Evolutionary conservation across 2,329 filamentous ascomycete species (phyloP), one percentile per base, ranked within the genome.

Genomic region (Colletotrichum chlorophyti): DNA sequence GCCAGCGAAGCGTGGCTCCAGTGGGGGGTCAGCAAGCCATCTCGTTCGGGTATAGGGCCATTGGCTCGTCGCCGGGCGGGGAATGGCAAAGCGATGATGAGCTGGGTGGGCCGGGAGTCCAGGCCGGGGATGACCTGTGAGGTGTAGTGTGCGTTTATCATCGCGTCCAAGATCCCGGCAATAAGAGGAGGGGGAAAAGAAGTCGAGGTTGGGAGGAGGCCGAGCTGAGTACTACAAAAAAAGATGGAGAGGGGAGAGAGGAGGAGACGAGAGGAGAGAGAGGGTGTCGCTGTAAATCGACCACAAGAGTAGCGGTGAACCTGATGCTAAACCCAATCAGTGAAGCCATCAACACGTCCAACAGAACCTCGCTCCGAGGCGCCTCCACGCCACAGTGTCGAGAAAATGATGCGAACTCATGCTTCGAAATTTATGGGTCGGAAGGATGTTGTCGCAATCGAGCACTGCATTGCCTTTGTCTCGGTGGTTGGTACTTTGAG

Each of bases 261-360:
- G 21, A 21, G 21, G 24, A 23, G 24, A 32, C 23, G 31, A 24
- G 32, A 19, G 32, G 19, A 35, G n/a, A 40, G 48, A 60, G 57
- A 63, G 58, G 63, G 62, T 37, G 63, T 65, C 55, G 52, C 50
- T 53, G 53, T 65, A 64, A 61, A 60, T 47, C 55, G 55, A 43
- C 50, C 58, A 40, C 52, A 57, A 58, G 51, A 65, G 61, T 65
- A 64, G 63, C 63, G 63, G 63, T 65, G 63, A 61, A 34, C 35
- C 57, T 15, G 27, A 40, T 41, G 55, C 63, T 64, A 65, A 59
- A 32, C 63, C 53, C 21, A 49, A 64, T 62, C 41, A 40, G 52
- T 50, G 55, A 58, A 49, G 41, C 54, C 54, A 54, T 55, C 35
- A 57, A 45, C 50, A 42, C 45, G 19, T 53, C 47, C 43, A 42